Conservation (phyloP, 257 asterid genomes). For the Lycium barbarum region DNA sequence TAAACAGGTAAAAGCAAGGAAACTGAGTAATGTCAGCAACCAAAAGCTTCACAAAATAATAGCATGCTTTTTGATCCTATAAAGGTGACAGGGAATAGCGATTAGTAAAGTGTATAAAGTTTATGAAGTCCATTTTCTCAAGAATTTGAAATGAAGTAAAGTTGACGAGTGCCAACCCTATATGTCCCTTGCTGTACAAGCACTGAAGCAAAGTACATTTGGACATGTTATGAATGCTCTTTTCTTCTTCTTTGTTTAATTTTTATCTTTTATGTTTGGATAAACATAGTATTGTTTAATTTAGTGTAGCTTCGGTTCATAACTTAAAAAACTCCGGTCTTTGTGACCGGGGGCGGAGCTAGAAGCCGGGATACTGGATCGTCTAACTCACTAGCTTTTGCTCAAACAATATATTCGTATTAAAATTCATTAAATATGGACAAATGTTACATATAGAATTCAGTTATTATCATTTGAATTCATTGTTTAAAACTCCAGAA, state of each 20-base stretch:
- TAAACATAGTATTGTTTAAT: neutral
- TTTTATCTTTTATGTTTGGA: neutral
- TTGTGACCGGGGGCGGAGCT: no score
- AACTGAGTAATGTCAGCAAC: neutral
- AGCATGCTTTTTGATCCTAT: neutral
- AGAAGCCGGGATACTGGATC: no score
- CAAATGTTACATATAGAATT: no score
- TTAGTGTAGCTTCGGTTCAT: neutral
- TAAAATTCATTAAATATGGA: no score
- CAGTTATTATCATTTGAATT: no score
- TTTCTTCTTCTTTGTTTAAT: neutral
- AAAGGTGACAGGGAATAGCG: neutral
- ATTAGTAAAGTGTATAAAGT: neutral
- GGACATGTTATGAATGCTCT: neutral
- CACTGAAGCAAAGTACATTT: slow-evolving; percentile 4
- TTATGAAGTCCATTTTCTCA: neutral
- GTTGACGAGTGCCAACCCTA: neutral
- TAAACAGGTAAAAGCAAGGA: neutral
- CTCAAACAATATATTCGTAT: no score
- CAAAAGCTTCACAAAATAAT: neutral
- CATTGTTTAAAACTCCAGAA: no score
- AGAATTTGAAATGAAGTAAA: slow-evolving; percentile 17
- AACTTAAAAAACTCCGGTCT: neutral
- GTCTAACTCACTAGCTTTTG: no score
- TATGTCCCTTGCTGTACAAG: neutral